These are phyloP conservation scores for Magnolia officinalis DNA, from an alignment of 164 flowering plant species.

Conservation along the genomic window DNA sequence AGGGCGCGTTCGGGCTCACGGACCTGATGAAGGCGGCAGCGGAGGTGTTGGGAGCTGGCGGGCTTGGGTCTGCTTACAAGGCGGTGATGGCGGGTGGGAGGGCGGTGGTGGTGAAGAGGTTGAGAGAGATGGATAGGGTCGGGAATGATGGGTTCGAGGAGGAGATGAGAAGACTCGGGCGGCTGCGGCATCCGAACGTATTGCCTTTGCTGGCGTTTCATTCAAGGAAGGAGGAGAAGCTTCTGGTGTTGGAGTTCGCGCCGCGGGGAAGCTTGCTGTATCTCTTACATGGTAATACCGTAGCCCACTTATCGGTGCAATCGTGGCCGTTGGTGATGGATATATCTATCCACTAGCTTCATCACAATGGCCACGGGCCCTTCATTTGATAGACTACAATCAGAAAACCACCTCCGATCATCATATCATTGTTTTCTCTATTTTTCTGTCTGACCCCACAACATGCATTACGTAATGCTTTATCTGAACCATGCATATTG, in stretches of 20 bases:
- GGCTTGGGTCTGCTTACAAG: slow-evolving; percentile 84
- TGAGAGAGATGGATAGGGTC: slow-evolving; percentile 69
- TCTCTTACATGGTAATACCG: slow-evolving; percentile 30
- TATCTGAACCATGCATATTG: no score
- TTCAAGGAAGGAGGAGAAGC: slow-evolving; percentile 83
- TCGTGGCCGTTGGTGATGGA: neutral
- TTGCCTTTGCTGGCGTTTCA: slow-evolving; percentile 78
- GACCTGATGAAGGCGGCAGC: slow-evolving; percentile 98
- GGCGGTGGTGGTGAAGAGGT: slow-evolving; percentile 86
- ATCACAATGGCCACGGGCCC: neutral
- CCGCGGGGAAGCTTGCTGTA: slow-evolving; percentile 80
- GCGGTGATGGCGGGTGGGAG: slow-evolving; percentile 69
- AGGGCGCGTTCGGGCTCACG: slow-evolving; percentile 59
- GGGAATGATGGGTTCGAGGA: slow-evolving; percentile 58
- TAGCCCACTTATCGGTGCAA: neutral
- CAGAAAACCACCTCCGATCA: no score
- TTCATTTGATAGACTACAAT: no score
- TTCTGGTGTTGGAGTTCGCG: slow-evolving; percentile 60
- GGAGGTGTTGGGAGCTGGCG: slow-evolving; percentile 80
- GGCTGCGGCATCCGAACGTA: slow-evolving; percentile 55
- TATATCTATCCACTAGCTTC: neutral
- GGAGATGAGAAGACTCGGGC: slow-evolving; percentile 61
- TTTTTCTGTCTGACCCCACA: no score
- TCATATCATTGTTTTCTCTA: no score
- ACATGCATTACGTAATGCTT: no score